A percentile compares a stretch with the other conserved stretches of the same genome.
Evolutionary conservation across 2,329 filamentous ascomycete species (phyloP).

Genomic region (Clonostachys solani): DNA sequence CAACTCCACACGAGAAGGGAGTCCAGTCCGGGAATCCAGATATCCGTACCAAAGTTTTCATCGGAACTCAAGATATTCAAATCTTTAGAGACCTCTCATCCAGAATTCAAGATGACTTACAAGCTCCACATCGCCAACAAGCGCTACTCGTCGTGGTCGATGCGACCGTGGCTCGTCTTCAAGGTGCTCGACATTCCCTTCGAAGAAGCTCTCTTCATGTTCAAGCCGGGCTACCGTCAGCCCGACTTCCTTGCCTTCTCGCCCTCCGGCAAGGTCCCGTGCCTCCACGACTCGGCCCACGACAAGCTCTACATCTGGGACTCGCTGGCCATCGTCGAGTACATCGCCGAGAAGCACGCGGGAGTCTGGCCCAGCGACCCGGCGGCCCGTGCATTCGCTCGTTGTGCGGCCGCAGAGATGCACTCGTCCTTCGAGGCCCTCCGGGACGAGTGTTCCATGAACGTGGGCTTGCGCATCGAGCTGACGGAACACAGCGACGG

Average conservation of each 20-base stretch:
- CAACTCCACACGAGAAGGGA: too few relatives aligned
- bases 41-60: too few relatives aligned
- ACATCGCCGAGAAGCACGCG: constrained; percentile 36
- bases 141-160: constrained; percentile 41
- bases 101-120: constrained; percentile 22
- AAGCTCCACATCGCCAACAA: constrained; percentile 37
- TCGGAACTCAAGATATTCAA: too few relatives aligned
- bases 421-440: constrained; percentile 35
- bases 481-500: constrained; percentile 17
- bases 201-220: constrained; percentile 27
- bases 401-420: constrained; percentile 40
- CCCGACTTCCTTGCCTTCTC: constrained; percentile 29
- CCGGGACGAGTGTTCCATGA: constrained; percentile 35
- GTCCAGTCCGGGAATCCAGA: too few relatives aligned
- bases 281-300: constrained; percentile 26
- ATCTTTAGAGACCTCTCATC: too few relatives aligned
- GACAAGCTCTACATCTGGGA: constrained; percentile 31
- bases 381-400: constrained; percentile 33
- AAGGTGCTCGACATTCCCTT: constrained; percentile 36
- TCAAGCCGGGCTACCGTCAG: constrained; percentile 21
- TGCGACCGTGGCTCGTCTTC: constrained; percentile 40
- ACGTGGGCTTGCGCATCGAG: constrained; percentile 31
- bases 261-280: constrained; percentile 35
- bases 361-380: constrained; percentile 33
- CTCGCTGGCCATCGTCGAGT: constrained; percentile 43